Evolutionary conservation across 148 eudicot species (phyloP).

Genomic region (Heliosperma pusillum): DNA sequence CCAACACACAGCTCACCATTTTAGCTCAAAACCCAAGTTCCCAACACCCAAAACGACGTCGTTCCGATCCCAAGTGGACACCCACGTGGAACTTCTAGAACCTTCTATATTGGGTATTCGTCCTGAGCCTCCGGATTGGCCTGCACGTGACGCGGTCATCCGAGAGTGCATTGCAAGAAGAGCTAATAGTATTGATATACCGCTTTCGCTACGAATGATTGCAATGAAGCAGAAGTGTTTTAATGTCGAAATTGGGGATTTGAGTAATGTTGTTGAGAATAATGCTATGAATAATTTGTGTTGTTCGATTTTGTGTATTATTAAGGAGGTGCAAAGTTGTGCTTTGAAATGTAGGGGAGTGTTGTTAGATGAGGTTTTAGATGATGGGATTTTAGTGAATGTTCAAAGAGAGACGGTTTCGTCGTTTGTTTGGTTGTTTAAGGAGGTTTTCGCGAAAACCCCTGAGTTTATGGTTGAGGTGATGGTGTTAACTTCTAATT

Average conservation of each 20-base stretch:
- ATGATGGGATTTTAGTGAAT: slow-evolving; percentile 30
- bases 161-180: slow-evolving; percentile 43
- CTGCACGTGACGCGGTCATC: slow-evolving; percentile 49
- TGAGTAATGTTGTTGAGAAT: slow-evolving; percentile 8
- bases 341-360: slow-evolving; percentile 49
- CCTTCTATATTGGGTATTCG: slow-evolving; percentile 50
- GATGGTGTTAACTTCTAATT: slow-evolving; percentile 57
- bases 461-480: slow-evolving; percentile 62
- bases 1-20: neutral
- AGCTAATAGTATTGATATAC: slow-evolving; percentile 55
- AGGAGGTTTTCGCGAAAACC: slow-evolving; percentile 56
- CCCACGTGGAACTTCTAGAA: slow-evolving; percentile 39
- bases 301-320: slow-evolving; percentile 29
- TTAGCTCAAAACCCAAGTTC: slow-evolving; percentile 11
- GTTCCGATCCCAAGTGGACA: slow-evolving; percentile 28
- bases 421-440: slow-evolving; percentile 67
- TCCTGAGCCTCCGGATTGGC: slow-evolving; percentile 64
- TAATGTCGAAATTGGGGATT: slow-evolving; percentile 17
- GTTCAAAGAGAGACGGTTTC: slow-evolving; percentile 56
- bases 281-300: slow-evolving; percentile 24
- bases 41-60: slow-evolving; percentile 2
- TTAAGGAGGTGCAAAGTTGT: slow-evolving; percentile 49
- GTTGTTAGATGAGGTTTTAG: slow-evolving; percentile 44
- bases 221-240: slow-evolving; percentile 43
- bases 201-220: slow-evolving; percentile 61